Base-by-base conservation (phyloP, 2,329 filamentous ascomycete species). In the Bipolaris zeicola region DNA sequence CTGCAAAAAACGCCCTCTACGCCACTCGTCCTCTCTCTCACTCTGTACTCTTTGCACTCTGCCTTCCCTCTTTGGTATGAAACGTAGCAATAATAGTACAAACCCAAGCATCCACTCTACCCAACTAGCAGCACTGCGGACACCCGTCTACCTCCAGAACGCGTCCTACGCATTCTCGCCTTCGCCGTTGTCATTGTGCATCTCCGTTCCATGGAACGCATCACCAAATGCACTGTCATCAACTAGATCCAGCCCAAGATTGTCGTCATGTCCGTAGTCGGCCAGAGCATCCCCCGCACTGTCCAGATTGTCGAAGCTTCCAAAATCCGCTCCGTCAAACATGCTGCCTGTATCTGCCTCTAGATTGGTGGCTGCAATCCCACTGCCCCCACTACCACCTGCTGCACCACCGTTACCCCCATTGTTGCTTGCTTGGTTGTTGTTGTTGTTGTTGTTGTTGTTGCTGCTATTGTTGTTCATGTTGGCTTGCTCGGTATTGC, bases 151-250 rank as follows among this genome's bases (percentile, higher is more conserved):
- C 22, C 34, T 24, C 37, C 37, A 42, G 46, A 38, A 31, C 24
- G 46, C 49, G 38, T 55, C 44, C 57, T 65, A 73, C 45, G 60
- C 63, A 50, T 67, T 65, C 18, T 70, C 64, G 20, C 66, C 69
- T 38, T 72, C 68, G 16, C 65, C 69, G 34, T 71, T 69, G 18
- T 69, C 68, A 36, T 72, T 65, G 52, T 73, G 68, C 65, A 68
- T 71, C 46, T 74, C 73, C 14, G 70, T 76, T 2, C 69, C 73
- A 24, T 77, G 75, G 55, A 77, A 77, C n/a, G 75, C 75, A 44
- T 76, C 75, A 2, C 75, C 75, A 52, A 77, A 77, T 3, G 75
- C 75, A 20, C 73, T 76, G 54, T 76, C 71, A 41, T 77, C 73
- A 3, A 76, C 72, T 10, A 76, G 62, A 50, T 75, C 75, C 31